These are phyloP conservation scores for Dictyostelium intermedium DNA, from an alignment of 78 protist genomes.

Conservation along the genomic window DNA sequence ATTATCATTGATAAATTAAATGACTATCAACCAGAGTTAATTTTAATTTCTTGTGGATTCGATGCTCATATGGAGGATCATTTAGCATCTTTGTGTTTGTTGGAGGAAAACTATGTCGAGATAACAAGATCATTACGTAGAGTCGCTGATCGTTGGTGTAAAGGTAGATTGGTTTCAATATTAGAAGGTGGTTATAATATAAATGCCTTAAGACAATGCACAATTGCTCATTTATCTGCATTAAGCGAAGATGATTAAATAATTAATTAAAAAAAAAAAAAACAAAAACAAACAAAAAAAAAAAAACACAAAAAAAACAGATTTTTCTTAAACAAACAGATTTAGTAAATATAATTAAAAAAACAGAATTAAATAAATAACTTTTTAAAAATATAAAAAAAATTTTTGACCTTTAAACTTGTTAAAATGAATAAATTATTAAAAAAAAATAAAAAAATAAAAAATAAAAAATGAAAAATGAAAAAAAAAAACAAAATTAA, in stretches of 20 bases:
- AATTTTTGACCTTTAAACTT: too few relatives aligned
- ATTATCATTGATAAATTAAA: conserved; percentile 54
- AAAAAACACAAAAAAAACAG: background rate
- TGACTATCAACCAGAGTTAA: conserved; percentile 78
- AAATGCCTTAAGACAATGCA: conserved; percentile 60
- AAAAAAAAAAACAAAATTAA: background rate
- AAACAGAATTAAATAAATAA: background rate
- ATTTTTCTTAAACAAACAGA: background rate
- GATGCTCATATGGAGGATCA: conserved; percentile 73
- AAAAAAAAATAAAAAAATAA: background rate
- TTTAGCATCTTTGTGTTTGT: conserved; percentile 53
- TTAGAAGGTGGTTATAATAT: conserved; percentile 81
- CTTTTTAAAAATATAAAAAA: background rate
- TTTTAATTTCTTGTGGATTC: conserved; percentile 75
- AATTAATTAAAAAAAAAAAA: too few relatives aligned
- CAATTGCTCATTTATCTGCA: conserved; percentile 69
- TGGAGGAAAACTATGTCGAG: conserved; percentile 55
- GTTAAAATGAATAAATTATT: too few relatives aligned
- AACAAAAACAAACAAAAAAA: background rate
- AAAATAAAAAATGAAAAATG: too few relatives aligned
- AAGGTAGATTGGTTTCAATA: conserved; percentile 69
- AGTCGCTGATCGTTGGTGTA: conserved; percentile 64
- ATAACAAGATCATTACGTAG: conserved; percentile 36
- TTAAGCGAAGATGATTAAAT: conserved; percentile 49
- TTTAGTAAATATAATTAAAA: background rate